A percentile compares a stretch with the other conserved stretches of the same genome.
Evolutionary conservation across 169 alveolate species (phyloP).

Genomic region (Cryptosporidium sp.): DNA sequence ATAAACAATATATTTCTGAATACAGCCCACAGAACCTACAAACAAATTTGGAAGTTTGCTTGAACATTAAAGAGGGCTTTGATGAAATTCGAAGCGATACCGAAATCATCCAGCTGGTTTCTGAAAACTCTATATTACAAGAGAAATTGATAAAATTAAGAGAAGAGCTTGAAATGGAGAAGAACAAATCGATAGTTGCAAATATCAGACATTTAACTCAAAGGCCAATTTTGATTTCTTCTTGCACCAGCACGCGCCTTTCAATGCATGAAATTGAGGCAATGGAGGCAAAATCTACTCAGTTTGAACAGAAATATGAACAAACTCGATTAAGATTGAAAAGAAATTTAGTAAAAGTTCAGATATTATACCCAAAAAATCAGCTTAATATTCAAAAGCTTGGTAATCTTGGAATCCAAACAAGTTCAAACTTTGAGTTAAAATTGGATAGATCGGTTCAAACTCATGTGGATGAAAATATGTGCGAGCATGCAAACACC

Average conservation of each 20-base stretch:
- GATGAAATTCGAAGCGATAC: background rate
- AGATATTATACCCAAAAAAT: background rate
- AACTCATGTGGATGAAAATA: conserved; percentile 5
- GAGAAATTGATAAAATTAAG: conserved; percentile 18
- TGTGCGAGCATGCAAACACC: conserved; percentile 1
- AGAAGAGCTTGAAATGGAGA: conserved; percentile 53
- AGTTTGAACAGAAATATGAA: conserved; percentile 8
- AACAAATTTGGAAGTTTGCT: background rate
- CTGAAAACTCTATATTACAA: conserved; percentile 16
- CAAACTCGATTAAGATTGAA: background rate
- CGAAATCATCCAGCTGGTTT: conserved; percentile 22
- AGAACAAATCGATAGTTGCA: conserved; percentile 49
- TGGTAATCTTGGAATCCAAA: background rate
- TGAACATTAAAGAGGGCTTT: conserved; percentile 9
- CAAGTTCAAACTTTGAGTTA: background rate
- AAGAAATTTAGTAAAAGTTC: background rate
- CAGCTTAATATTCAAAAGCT: background rate
- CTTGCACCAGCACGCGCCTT: conserved; percentile 43
- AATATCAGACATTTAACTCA: conserved; percentile 54
- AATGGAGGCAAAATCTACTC: conserved; percentile 17
- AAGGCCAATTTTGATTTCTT: conserved; percentile 55
- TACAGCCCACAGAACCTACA: background rate
- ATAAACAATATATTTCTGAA: background rate
- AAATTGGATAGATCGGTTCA: background rate
- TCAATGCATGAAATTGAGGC: conserved; percentile 27